These are phyloP conservation scores for Leptographium procerum DNA, from an alignment of 2,329 filamentous ascomycete species.

Conservation along the genomic window DNA sequence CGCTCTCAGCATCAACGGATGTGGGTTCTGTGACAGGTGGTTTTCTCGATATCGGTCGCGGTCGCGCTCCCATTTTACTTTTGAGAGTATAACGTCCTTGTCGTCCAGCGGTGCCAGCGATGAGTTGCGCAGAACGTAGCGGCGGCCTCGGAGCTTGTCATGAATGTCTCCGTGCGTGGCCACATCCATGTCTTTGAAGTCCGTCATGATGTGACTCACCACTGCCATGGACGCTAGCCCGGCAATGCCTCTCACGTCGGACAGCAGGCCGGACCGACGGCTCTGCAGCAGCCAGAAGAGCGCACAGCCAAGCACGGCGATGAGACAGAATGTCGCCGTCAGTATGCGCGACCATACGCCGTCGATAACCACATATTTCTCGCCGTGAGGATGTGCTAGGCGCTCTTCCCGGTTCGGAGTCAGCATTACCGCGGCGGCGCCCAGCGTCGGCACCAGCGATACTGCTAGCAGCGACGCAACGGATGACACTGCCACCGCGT, in stretches of 20 bases:
- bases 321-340: slow-evolving; percentile 41
- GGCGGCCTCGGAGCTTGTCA: slow-evolving; percentile 49
- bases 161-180: slow-evolving; percentile 57
- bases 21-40: slow-evolving; percentile 47
- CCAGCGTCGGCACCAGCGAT: slow-evolving; percentile 57
- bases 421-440: slow-evolving; percentile 50
- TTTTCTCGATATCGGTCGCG: slow-evolving; percentile 20
- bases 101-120: slow-evolving; percentile 51
- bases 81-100: slow-evolving; percentile 32
- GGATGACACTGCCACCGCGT: slow-evolving; percentile 57
- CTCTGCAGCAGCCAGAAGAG: slow-evolving; percentile 51
- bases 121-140: slow-evolving; percentile 60
- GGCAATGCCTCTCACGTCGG: slow-evolving; percentile 61
- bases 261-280: slow-evolving; percentile 53
- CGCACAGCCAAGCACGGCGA: slow-evolving; percentile 44
- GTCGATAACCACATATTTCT: slow-evolving; percentile 46
- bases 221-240: slow-evolving; percentile 68
- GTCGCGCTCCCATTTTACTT: slow-evolving; percentile 30
- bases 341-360: slow-evolving; percentile 50
- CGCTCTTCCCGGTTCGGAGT: slow-evolving; percentile 38
- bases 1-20: slow-evolving; percentile 56
- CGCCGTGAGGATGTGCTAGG: slow-evolving; percentile 24
- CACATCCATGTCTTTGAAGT: slow-evolving; percentile 62
- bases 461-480: slow-evolving; percentile 53
- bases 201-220: slow-evolving; percentile 59